These are phyloP conservation scores for Nowakowskiella sp. DNA, from an alignment of 192 early-diverging fungal genomes.

Conservation along the genomic window DNA sequence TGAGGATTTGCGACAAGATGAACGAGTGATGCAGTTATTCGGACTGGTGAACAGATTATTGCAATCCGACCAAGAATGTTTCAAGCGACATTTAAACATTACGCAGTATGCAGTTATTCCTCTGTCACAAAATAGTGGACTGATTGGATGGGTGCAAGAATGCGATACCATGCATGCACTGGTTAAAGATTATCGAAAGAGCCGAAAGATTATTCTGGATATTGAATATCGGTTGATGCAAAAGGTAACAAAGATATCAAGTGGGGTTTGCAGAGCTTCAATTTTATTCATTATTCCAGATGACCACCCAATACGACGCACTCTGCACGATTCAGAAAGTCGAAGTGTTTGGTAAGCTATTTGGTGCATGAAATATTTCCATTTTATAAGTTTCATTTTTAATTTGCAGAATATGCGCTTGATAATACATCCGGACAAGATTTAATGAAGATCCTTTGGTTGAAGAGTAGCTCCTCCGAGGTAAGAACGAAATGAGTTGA, in stretches of 20 bases:
- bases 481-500: too few species aligned
- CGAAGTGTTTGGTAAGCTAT: constrained; percentile 63
- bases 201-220: constrained; percentile 71
- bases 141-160: constrained; percentile 90
- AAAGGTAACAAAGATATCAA: too few species aligned
- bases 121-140: constrained; percentile 86
- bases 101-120: constrained; percentile 87
- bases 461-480: constrained; percentile 92
- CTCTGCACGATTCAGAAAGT: constrained; percentile 81
- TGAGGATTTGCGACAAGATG: constrained; percentile 96
- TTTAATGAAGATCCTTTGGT: constrained; percentile 86
- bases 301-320: constrained; percentile 88
- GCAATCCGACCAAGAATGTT: constrained; percentile 70
- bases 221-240: constrained; percentile 85
- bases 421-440: constrained; percentile 87
- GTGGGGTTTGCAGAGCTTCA: not conserved
- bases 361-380: not conserved
- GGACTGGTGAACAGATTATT: constrained; percentile 91
- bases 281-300: constrained; percentile 33
- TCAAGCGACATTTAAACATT: constrained; percentile 84
- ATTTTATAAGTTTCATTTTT: not conserved
- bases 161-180: constrained; percentile 81
- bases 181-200: constrained; percentile 79
- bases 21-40: constrained; percentile 98
- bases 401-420: constrained; percentile 61